Evolutionary conservation across 495 filamentous ascomycete genomes (phyloP).

Genomic region (Aspergillus ellipticus): DNA sequence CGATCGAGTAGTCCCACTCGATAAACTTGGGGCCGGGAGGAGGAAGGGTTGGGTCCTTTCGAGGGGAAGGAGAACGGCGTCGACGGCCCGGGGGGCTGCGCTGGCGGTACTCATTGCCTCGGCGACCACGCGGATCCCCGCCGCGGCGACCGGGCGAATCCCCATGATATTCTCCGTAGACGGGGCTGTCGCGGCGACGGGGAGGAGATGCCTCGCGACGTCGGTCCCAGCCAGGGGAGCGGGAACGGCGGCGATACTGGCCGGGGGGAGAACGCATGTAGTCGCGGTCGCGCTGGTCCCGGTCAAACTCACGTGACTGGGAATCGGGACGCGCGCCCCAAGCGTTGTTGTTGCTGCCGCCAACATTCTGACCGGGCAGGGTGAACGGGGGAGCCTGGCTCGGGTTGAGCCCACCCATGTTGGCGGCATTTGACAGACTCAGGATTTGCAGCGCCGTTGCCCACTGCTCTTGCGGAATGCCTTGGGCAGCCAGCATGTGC

Average conservation of each 20-base stretch:
- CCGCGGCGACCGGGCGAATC: slow-evolving; percentile 58
- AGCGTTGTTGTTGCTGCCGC: slow-evolving; percentile 8
- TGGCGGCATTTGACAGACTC: slow-evolving; percentile 32
- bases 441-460: slow-evolving; percentile 49
- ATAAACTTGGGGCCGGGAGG: slow-evolving; percentile 70
- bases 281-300: slow-evolving; percentile 51
- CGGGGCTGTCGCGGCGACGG: slow-evolving; percentile 64
- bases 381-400: slow-evolving; percentile 30
- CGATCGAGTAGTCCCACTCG: slow-evolving; percentile 71
- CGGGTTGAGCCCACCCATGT: slow-evolving; percentile 30
- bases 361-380: slow-evolving; percentile 32
- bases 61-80: slow-evolving; percentile 58
- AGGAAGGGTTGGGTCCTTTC: slow-evolving; percentile 50
- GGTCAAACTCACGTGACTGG: slow-evolving; percentile 60
- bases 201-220: slow-evolving; percentile 55
- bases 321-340: slow-evolving; percentile 39
- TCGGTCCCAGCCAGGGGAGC: slow-evolving; percentile 70
- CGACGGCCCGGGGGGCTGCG: slow-evolving; percentile 69
- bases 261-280: slow-evolving; percentile 55
- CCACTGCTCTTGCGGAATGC: slow-evolving; percentile 61
- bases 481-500: slow-evolving; percentile 55
- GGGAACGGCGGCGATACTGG: slow-evolving; percentile 67
- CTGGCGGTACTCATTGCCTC: slow-evolving; percentile 71
- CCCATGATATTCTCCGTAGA: slow-evolving; percentile 64
- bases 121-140: slow-evolving; percentile 56